phyloP scores from a whole-genome alignment of 164 flowering plant species.

The Dillenia suffruticosa region DNA sequence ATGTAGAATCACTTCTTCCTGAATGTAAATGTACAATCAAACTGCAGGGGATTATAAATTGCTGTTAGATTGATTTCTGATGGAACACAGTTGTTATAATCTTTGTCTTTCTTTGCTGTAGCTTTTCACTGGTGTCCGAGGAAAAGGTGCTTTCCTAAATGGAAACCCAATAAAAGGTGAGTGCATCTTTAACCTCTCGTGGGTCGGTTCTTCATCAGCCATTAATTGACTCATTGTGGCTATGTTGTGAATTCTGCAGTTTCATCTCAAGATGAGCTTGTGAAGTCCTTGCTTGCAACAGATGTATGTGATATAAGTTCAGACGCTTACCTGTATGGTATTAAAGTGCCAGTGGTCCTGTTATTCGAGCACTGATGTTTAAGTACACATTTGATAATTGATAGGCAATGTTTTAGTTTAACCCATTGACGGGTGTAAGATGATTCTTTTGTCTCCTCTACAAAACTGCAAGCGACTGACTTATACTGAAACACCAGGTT shows the following conservation, averaged over 20 bases:
- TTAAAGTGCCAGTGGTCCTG: too few species aligned
- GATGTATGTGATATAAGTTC: constrained; percentile 49
- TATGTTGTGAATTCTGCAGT: constrained; percentile 40
- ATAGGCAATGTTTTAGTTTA: too few species aligned
- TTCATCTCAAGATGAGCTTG: constrained; percentile 73
- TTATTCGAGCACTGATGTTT: too few species aligned
- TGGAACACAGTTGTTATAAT: background rate
- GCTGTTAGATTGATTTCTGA: too few species aligned
- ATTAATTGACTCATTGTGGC: too few species aligned
- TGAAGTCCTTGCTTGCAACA: constrained; percentile 79
- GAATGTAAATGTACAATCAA: too few species aligned
- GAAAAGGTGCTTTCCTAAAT: constrained; percentile 88
- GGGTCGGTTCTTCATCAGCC: too few species aligned
- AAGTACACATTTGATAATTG: too few species aligned
- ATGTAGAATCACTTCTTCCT: too few species aligned
- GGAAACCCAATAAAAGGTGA: constrained; percentile 85
- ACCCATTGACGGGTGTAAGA: too few species aligned
- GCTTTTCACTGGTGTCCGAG: constrained; percentile 87
- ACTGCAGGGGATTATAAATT: too few species aligned
- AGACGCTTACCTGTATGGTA: background rate
- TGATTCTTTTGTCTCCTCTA: background rate
- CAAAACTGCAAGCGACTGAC: background rate
- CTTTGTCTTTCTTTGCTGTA: constrained; percentile 17
- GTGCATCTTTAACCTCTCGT: background rate
- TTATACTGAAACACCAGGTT: constrained; percentile 40